Percentiles rank a stretch among this genome's conserved stretches.
Evolutionary conservation across 2,329 filamentous ascomycete species (phyloP).

Genomic region (Trichoderma brevicompactum): DNA sequence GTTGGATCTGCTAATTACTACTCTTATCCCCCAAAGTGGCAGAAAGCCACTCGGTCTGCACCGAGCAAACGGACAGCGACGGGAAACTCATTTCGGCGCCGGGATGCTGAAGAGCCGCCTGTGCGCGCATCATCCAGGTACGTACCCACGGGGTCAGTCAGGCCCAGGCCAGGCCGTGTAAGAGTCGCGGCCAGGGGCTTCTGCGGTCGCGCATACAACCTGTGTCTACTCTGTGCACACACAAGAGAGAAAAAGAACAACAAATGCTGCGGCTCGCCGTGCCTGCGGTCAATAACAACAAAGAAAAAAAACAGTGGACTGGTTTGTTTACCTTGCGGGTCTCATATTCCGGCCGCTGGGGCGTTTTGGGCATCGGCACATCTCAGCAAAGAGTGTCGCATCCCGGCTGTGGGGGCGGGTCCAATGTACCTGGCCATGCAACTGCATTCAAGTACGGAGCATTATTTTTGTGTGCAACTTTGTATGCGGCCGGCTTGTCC

Average conservation of each 20-base stretch:
- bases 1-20: constrained; percentile 8
- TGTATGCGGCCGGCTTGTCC: background rate
- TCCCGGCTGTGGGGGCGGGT: constrained; percentile 27
- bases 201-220: no score
- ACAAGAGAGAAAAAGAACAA: background rate
- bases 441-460: constrained; percentile 2
- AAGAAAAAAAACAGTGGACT: background rate
- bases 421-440: constrained; percentile 9
- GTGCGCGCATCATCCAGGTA: background rate
- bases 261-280: background rate
- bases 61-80: constrained; percentile 15
- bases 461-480: background rate
- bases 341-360: constrained; percentile 6
- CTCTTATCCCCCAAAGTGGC: constrained; percentile 21
- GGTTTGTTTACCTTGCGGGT: constrained; percentile 23
- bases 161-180: no score
- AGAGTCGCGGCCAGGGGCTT: no score
- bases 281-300: background rate
- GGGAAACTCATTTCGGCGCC: constrained; percentile 13
- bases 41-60: constrained; percentile 24
- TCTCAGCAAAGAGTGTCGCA: constrained; percentile 23
- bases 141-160: background rate
- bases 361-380: constrained; percentile 24
- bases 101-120: background rate
- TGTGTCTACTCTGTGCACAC: no score